A percentile compares a stretch with the other conserved stretches of the same genome.
phyloP scores from a whole-genome alignment of 768 basidiomycete genomes.

The Floccularia luteovirens region DNA sequence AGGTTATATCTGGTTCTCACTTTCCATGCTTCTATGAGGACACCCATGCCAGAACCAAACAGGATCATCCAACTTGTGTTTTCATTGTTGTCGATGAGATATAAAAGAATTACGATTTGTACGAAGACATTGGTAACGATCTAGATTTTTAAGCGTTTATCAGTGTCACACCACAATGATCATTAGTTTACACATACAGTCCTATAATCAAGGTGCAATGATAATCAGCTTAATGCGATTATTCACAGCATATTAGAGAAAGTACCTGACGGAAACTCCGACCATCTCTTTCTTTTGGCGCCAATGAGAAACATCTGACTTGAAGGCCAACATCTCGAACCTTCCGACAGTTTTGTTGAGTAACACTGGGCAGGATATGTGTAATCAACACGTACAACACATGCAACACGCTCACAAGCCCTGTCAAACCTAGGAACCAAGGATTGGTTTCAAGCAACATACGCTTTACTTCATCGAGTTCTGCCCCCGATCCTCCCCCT shows the following conservation, averaged over 20 bases:
- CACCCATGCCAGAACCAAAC: conserved; percentile 75
- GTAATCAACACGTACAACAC: conserved; percentile 55
- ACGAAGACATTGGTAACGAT: conserved; percentile 92
- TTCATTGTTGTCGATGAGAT: conserved; percentile 91
- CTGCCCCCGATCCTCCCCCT: conserved; percentile 53
- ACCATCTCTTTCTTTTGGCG: conserved; percentile 89
- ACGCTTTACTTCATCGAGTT: conserved; percentile 92
- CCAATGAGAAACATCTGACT: conserved; percentile 93
- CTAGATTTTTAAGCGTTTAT: conserved; percentile 16
- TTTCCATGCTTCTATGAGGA: conserved; percentile 94
- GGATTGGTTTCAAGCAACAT: conserved; percentile 89
- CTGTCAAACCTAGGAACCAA: conserved; percentile 82
- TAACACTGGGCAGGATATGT: no score
- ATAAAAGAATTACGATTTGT: conserved; percentile 84
- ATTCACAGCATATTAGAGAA: no score
- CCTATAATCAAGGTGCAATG: conserved; percentile 17
- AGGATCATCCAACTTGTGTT: conserved; percentile 99
- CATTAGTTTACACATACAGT: conserved; percentile 50
- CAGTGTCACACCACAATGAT: no score
- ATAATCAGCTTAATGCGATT: no score
- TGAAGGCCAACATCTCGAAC: conserved; percentile 96
- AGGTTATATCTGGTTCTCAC: conserved; percentile 22
- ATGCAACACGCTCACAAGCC: conserved; percentile 80
- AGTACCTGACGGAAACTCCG: conserved; percentile 89
- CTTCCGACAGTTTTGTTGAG: conserved; percentile 27